Evolutionary conservation across 257 asterid genomes (phyloP).

Genomic region (Penstemon davidsonii): DNA sequence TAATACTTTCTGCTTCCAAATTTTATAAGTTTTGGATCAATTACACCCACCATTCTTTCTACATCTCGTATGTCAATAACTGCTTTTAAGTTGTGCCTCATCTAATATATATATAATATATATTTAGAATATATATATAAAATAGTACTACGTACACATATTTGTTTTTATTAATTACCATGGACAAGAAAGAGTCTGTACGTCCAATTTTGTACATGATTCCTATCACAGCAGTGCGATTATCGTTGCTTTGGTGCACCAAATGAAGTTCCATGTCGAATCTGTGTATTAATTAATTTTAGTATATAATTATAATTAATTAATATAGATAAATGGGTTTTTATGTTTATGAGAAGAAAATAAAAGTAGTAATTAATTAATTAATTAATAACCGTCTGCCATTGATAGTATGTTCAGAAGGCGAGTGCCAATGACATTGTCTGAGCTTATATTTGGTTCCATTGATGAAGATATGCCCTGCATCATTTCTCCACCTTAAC

Average conservation of each 20-base stretch:
- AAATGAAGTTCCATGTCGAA: conserved; percentile 69
- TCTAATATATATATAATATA: conserved; percentile 24
- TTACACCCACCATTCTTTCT: conserved; percentile 34
- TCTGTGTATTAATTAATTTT: conserved; percentile 26
- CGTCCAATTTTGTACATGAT: conserved; percentile 63
- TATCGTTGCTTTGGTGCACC: conserved; percentile 58
- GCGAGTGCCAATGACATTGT: conserved; percentile 84
- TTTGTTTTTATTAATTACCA: conserved; percentile 36
- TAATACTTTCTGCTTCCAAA: conserved; percentile 54
- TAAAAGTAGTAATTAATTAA: no score
- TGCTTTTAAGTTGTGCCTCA: conserved; percentile 30
- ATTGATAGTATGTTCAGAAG: conserved; percentile 74
- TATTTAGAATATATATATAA: no score
- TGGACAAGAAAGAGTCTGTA: conserved; percentile 57
- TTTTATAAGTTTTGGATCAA: conserved; percentile 46
- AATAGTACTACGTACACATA: no score
- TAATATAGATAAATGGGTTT: no score
- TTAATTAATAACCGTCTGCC: conserved; percentile 48
- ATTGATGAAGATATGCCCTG: conserved; percentile 54
- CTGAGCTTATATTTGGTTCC: conserved; percentile 51
- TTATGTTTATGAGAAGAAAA: no score
- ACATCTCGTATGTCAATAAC: conserved; percentile 25
- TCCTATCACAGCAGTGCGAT: conserved; percentile 61
- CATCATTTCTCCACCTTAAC: conserved; percentile 58
- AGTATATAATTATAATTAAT: no score